Evolutionary conservation across 768 basidiomycete species (phyloP).

Genomic region (Hypholoma sublateritium): DNA sequence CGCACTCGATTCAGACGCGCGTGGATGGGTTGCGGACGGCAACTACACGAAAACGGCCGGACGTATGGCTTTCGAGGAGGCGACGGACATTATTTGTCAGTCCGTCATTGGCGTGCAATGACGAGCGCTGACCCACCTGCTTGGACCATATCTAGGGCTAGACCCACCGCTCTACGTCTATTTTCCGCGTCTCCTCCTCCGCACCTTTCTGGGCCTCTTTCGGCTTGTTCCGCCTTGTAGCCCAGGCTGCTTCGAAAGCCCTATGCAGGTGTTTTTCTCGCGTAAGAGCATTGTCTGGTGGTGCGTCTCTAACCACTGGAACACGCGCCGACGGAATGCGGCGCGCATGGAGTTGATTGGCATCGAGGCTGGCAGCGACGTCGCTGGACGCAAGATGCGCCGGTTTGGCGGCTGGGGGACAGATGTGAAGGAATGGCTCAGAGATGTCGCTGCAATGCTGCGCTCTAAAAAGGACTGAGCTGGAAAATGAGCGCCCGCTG

Average conservation of each 20-base stretch:
- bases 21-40: constrained; percentile 60
- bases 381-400: constrained; percentile 37
- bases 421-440: constrained; percentile 42
- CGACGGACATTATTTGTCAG: constrained; percentile 57
- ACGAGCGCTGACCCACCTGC: no score
- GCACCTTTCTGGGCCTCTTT: constrained; percentile 50
- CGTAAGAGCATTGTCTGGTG: constrained; percentile 54
- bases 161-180: constrained; percentile 64
- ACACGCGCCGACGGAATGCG: constrained; percentile 22
- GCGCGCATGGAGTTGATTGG: constrained; percentile 34
- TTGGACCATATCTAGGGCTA: constrained; percentile 45
- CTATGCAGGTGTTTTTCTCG: constrained; percentile 42
- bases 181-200: constrained; percentile 54
- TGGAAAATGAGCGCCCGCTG: no score
- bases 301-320: constrained; percentile 43
- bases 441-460: constrained; percentile 31
- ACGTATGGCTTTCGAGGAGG: constrained; percentile 30
- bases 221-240: constrained; percentile 38
- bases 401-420: constrained; percentile 52
- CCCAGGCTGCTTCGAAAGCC: constrained; percentile 46
- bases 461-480: not conserved
- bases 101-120: not conserved
- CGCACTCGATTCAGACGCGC: constrained; percentile 25
- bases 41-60: constrained; percentile 33
- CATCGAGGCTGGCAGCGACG: constrained; percentile 29